A percentile compares a stretch with the other conserved stretches of the same genome.
Conservation (phyloP, 2,329 filamentous ascomycete species). For the Bipolaris victoriae region DNA sequence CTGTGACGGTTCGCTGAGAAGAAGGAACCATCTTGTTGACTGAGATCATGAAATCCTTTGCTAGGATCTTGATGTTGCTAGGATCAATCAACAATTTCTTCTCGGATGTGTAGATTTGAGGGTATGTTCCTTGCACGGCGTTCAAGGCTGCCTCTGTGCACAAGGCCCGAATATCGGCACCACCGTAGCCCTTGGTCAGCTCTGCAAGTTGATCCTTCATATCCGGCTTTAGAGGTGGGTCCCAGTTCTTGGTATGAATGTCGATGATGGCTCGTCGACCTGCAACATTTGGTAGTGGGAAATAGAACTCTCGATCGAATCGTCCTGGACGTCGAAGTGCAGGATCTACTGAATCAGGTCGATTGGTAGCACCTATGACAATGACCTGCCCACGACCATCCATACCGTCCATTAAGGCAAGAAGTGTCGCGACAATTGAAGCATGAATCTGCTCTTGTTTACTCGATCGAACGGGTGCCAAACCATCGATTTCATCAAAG, state of each 20-base stretch:
- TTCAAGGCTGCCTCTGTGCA: constrained; percentile 97
- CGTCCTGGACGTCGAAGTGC: constrained; percentile 91
- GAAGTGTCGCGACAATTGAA: constrained; percentile 71
- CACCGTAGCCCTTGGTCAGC: constrained; percentile 93
- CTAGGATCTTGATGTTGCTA: constrained; percentile 80
- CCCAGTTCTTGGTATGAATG: constrained; percentile 95
- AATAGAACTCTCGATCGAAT: constrained; percentile 98
- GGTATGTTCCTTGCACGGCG: constrained; percentile 92
- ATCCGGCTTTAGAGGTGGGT: constrained; percentile 70
- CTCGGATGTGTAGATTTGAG: constrained; percentile 90
- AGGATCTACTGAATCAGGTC: constrained; percentile 94
- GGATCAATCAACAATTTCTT: constrained; percentile 91
- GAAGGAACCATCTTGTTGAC: constrained; percentile 96
- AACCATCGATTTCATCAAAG: constrained; percentile 97
- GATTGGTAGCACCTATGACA: constrained; percentile 97
- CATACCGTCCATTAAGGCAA: constrained; percentile 59
- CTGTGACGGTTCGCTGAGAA: constrained; percentile 86
- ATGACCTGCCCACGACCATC: constrained; percentile 78
- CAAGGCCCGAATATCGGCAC: constrained; percentile 89
- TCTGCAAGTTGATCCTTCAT: constrained; percentile 88
- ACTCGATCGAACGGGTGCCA: constrained; percentile 93
- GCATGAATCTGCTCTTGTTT: constrained; percentile 99
- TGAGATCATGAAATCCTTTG: constrained; percentile 96
- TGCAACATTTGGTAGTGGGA: constrained; percentile 83
- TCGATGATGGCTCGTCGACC: constrained; percentile 86